Evolutionary conservation across 1,284 basidiomycete genomes (phyloP).

Genomic region (Inonotus hispidus): DNA sequence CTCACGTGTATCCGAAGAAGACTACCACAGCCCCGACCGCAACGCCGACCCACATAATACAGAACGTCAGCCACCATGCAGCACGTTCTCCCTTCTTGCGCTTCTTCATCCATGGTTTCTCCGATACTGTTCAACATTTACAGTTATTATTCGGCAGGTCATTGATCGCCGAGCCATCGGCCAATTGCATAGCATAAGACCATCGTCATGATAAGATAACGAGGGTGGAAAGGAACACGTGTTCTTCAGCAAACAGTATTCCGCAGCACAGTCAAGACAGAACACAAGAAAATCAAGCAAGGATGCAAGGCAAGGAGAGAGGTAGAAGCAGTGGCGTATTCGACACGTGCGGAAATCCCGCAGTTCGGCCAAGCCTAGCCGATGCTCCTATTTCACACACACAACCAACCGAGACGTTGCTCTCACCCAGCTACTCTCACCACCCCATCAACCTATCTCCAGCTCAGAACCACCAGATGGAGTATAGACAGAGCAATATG

Average conservation of each 20-base stretch:
- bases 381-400: background rate
- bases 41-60: constrained; percentile 40
- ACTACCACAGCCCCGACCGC: constrained; percentile 38
- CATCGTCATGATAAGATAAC: background rate
- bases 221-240: background rate
- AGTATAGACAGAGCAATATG: no score
- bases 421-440: background rate
- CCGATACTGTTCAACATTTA: constrained; percentile 12
- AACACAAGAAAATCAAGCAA: background rate
- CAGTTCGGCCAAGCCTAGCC: no score
- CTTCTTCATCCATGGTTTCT: constrained; percentile 57
- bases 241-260: background rate
- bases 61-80: constrained; percentile 54
- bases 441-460: no score
- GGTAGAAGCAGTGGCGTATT: no score
- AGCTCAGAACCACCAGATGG: no score
- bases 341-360: no score
- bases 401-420: background rate
- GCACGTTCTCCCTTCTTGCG: constrained; percentile 46
- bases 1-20: background rate
- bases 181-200: background rate
- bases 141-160: background rate
- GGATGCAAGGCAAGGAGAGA: background rate
- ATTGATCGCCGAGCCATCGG: background rate
- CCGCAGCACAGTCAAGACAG: background rate